Evolutionary conservation across 2,329 filamentous ascomycete genomes (phyloP).

Genomic region (Pseudogymnoascus sp.): DNA sequence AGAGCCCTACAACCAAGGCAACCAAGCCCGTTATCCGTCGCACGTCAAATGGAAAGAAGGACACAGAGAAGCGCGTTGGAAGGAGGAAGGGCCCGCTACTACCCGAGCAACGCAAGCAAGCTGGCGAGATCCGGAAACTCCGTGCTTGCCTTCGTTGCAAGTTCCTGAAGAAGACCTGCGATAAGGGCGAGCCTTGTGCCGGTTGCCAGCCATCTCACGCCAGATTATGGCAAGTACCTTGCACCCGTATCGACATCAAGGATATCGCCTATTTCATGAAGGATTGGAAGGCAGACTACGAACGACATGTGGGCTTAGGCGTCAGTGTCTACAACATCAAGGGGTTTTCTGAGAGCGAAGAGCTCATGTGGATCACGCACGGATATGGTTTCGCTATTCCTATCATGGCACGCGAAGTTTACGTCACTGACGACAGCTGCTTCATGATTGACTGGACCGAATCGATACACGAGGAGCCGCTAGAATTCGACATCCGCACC

Average conservation of each 20-base stretch:
- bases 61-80: slow-evolving; percentile 88
- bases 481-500: slow-evolving; percentile 77
- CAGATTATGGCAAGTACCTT: slow-evolving; percentile 92
- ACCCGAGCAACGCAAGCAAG: slow-evolving; percentile 91
- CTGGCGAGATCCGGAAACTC: slow-evolving; percentile 91
- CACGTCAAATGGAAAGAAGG: slow-evolving; percentile 67
- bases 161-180: slow-evolving; percentile 98
- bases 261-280: slow-evolving; percentile 99
- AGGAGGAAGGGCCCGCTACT: slow-evolving; percentile 81
- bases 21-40: slow-evolving; percentile 74
- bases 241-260: slow-evolving; percentile 97
- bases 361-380: slow-evolving; percentile 84
- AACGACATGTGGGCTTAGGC: slow-evolving; percentile 76
- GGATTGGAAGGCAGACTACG: slow-evolving; percentile 96
- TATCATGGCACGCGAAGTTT: slow-evolving; percentile 89
- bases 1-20: slow-evolving; percentile 52
- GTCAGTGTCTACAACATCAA: slow-evolving; percentile 95
- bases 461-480: slow-evolving; percentile 63
- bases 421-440: slow-evolving; percentile 82
- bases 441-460: slow-evolving; percentile 94
- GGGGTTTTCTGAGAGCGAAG: slow-evolving; percentile 61
- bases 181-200: slow-evolving; percentile 92
- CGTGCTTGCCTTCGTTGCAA: slow-evolving; percentile 92
- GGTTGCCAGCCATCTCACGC: slow-evolving; percentile 95
- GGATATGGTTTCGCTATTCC: slow-evolving; percentile 90